phyloP scores from a whole-genome alignment of 768 basidiomycete genomes.

The Rhodotorula diobovata region DNA sequence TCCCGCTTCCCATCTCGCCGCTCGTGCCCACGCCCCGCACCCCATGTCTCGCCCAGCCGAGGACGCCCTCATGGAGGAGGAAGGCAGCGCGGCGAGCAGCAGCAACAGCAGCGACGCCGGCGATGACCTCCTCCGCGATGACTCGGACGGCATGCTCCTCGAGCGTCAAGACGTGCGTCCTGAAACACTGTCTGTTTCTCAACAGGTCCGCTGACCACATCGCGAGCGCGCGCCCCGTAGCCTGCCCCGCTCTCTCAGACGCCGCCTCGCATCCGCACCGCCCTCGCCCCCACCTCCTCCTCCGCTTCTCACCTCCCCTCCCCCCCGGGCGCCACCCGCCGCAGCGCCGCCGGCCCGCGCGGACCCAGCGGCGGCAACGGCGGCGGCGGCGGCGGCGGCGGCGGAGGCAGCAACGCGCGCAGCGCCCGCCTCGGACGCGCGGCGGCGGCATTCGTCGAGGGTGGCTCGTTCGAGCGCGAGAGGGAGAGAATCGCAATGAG shows the following conservation, averaged over 20 bases:
- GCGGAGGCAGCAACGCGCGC: neutral
- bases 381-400: neutral
- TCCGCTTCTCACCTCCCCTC: neutral
- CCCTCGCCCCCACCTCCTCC: neutral
- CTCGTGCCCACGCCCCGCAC: neutral
- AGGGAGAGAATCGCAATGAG: neutral
- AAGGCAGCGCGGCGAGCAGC: slow-evolving; percentile 5
- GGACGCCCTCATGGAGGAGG: slow-evolving; percentile 1
- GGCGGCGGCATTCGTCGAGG: neutral
- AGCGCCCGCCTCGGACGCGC: neutral
- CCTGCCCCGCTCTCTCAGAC: neutral
- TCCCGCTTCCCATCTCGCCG: neutral
- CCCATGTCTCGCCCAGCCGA: neutral
- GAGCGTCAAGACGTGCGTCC: slow-evolving; percentile 1
- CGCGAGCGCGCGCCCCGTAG: too few species aligned
- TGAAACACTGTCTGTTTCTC: neutral
- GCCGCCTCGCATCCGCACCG: neutral
- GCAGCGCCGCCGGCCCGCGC: too few species aligned
- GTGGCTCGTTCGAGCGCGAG: neutral
- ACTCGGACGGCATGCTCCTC: neutral
- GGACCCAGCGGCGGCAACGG: neutral
- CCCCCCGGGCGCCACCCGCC: neutral
- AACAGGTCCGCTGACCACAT: too few species aligned
- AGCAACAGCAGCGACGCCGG: neutral
- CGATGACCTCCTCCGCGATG: neutral